These are phyloP conservation scores for Chenopodium quinoa DNA, from an alignment of 148 eudicot species.

Conservation along the genomic window DNA sequence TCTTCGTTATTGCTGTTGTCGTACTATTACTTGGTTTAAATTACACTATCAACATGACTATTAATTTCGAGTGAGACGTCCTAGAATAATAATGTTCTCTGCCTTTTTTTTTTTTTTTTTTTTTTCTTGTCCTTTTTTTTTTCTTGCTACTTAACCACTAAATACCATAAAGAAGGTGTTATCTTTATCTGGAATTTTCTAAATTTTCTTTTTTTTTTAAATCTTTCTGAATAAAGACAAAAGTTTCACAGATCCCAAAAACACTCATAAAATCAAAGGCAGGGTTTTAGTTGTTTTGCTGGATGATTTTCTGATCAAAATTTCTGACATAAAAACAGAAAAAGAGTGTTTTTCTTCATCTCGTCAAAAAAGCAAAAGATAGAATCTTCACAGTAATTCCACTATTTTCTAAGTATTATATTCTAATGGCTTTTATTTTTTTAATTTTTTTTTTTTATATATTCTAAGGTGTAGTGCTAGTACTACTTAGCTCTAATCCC, in stretches of 20 bases:
- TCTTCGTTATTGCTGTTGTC: too few relatives aligned
- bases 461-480: background rate
- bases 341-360: slow-evolving; percentile 3
- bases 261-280: slow-evolving; percentile 37
- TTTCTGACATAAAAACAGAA: slow-evolving; percentile 39
- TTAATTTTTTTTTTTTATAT: background rate
- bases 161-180: background rate
- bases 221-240: slow-evolving; percentile 24
- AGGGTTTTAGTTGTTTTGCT: slow-evolving; percentile 27
- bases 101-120: background rate
- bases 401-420: slow-evolving; percentile 24
- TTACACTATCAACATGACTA: too few relatives aligned
- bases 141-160: background rate
- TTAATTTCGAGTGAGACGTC: too few relatives aligned
- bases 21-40: too few relatives aligned
- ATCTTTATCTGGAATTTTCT: background rate
- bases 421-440: slow-evolving; percentile 23
- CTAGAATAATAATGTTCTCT: too few relatives aligned
- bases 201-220: background rate
- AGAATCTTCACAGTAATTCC: slow-evolving; percentile 51
- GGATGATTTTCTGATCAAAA: slow-evolving; percentile 41
- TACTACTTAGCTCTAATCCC: slow-evolving; percentile 37
- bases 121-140: background rate
- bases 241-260: slow-evolving; percentile 50
- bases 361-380: slow-evolving; percentile 28